A percentile compares a stretch with the other conserved stretches of the same genome.
These are phyloP conservation scores for Pyrus pyrifolia DNA, from an alignment of 306 rosid genomes.

Conservation along the genomic window DNA sequence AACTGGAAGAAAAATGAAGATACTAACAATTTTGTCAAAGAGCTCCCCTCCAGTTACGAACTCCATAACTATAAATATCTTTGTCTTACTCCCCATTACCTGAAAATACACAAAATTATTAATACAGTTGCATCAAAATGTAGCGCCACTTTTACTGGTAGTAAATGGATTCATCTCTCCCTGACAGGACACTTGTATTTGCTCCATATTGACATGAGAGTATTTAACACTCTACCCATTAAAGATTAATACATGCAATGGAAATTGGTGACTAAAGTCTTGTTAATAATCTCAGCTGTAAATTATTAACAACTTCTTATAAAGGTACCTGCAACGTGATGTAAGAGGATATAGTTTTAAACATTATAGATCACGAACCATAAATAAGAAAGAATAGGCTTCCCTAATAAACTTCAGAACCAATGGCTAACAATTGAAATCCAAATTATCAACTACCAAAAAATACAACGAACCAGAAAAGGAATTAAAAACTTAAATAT, in stretches of 20 bases:
- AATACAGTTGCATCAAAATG: neutral
- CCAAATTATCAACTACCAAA: neutral
- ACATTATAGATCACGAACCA: neutral
- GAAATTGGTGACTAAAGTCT: neutral
- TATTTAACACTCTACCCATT: neutral
- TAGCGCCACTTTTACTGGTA: neutral
- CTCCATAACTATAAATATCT: constrained; percentile 91
- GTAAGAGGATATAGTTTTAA: neutral
- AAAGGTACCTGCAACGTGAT: neutral
- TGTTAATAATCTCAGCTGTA: neutral
- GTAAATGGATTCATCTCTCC: neutral
- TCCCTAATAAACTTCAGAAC: too few relatives aligned
- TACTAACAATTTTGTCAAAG: constrained; percentile 94
- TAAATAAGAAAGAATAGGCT: neutral
- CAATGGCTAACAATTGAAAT: neutral
- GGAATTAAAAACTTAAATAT: neutral
- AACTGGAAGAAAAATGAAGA: constrained; percentile 3
- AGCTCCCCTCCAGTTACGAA: constrained; percentile 97
- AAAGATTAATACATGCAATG: neutral
- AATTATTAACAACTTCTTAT: neutral
- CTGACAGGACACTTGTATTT: neutral
- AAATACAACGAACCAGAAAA: neutral
- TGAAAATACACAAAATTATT: constrained; percentile 24
- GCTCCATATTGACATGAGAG: neutral
- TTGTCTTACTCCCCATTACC: constrained; percentile 95